Percentiles rank a stretch among this genome's conserved stretches.
Conservation (phyloP, 2,329 filamentous ascomycete species). For the Colletotrichum higginsianum region DNA sequence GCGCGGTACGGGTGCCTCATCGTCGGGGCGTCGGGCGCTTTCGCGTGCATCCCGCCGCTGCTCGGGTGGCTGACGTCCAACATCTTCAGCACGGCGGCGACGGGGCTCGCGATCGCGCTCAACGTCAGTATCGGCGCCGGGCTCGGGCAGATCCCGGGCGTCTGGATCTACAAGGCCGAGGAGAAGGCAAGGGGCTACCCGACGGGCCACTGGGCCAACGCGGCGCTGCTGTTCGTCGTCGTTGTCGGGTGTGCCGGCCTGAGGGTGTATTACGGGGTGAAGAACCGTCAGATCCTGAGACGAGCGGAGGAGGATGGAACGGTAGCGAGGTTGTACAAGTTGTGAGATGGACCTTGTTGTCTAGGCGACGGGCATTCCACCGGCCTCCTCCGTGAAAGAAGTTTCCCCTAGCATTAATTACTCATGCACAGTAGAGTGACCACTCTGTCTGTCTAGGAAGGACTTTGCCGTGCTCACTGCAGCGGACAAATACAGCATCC, state of each 20-base stretch:
- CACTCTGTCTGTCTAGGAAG: too few species aligned
- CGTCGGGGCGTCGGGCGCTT: slow-evolving; percentile 75
- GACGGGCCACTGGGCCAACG: slow-evolving; percentile 79
- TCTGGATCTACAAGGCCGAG: slow-evolving; percentile 80
- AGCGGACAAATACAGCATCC: too few species aligned
- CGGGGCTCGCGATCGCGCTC: slow-evolving; percentile 78
- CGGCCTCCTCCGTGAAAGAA: too few species aligned
- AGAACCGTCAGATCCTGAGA: slow-evolving; percentile 55
- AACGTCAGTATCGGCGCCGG: slow-evolving; percentile 78
- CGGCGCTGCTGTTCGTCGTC: slow-evolving; percentile 72
- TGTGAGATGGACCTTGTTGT: slow-evolving; percentile 45
- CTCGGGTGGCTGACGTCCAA: slow-evolving; percentile 81
- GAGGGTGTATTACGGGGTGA: slow-evolving; percentile 69
- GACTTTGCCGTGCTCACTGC: too few species aligned
- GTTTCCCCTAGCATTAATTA: too few species aligned
- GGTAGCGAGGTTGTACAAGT: slow-evolving; percentile 58
- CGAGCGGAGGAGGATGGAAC: slow-evolving; percentile 50
- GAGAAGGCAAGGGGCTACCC: slow-evolving; percentile 75
- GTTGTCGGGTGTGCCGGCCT: slow-evolving; percentile 68
- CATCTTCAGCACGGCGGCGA: slow-evolving; percentile 74
- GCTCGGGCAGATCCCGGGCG: slow-evolving; percentile 78
- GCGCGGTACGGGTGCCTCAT: slow-evolving; percentile 79
- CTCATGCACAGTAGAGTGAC: too few species aligned
- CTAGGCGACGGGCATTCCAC: not conserved
- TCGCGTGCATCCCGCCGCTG: slow-evolving; percentile 78